Evolutionary conservation across 106 monocot genomes (phyloP).

Genomic region (Gastrodia elata): DNA sequence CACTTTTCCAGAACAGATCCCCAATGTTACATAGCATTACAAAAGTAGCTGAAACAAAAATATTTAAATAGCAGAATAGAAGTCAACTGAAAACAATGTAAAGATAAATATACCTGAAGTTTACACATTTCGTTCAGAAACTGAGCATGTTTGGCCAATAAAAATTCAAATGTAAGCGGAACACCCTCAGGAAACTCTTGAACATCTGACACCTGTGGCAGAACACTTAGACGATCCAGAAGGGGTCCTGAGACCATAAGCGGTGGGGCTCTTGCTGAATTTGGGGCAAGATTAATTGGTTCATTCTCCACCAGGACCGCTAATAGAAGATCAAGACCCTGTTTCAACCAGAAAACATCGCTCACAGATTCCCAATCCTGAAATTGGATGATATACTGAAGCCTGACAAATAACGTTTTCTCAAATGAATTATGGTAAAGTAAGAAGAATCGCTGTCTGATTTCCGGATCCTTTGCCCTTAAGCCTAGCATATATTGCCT

Average conservation of each 20-base stretch:
- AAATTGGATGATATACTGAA: constrained; percentile 86
- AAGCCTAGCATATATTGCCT: constrained; percentile 93
- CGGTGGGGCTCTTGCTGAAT: constrained; percentile 80
- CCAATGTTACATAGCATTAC: neutral
- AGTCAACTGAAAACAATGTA: neutral
- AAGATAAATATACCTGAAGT: constrained; percentile 51
- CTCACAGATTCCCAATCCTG: constrained; percentile 99
- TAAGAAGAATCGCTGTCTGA: constrained; percentile 67
- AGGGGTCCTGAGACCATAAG: constrained; percentile 52
- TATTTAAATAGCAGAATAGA: neutral
- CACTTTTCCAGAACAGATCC: neutral
- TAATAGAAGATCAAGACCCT: constrained; percentile 90
- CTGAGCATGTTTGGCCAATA: constrained; percentile 52
- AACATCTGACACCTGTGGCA: constrained; percentile 35
- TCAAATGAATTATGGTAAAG: constrained; percentile 81
- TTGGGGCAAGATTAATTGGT: constrained; percentile 81
- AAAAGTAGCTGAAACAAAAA: constrained; percentile 3
- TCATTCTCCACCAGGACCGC: constrained; percentile 91
- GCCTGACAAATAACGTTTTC: constrained; percentile 63
- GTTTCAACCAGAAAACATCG: constrained; percentile 97
- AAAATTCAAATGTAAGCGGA: constrained; percentile 67
- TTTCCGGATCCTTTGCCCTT: constrained; percentile 86
- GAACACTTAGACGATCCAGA: constrained; percentile 34
- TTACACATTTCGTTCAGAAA: constrained; percentile 87
- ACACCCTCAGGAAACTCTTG: constrained; percentile 32